Base-by-base conservation (phyloP, 2,329 filamentous ascomycete genomes). In the Phaeophleospora eucalypticola region DNA sequence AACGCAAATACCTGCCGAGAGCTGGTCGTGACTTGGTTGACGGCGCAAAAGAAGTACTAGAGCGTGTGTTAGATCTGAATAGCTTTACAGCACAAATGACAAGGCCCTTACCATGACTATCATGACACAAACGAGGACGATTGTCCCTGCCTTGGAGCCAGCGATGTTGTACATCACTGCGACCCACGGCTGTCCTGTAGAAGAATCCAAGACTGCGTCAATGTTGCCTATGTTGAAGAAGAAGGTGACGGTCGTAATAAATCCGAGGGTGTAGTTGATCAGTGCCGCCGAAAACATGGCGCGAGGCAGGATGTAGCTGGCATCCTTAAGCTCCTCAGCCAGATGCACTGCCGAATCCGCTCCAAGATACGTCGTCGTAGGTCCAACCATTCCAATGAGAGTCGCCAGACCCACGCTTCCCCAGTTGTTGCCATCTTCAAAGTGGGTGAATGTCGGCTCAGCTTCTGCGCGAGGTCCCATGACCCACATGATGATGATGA, bases 341-440 rank as follows among this genome's bases (percentile, higher is more conserved):
- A 71, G 21, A 49, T 71, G 68, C n/a, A 66, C 64, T 2, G 65
- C 61, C 2, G 64, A 63, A 49, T 70, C 66, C 56, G 66, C 41
- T 63, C 68, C 55, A 51, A 71, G 63, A 3, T 65, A 61, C 17
- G 70, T 53, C 19, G 67, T 68, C 37, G 68, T 67, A 3, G 57
- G 58, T 20, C 54, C 56, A n/a, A 62, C 45, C 18, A 63, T 59
- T 33, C 58, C 57, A 27, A 63, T 52, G 29, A 63, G 43, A 8
- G 53, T 57, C 8, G 59, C 57, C 6, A 61, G 50, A 4, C 58
- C 59, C 1, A 50, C 21, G 8, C 35, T 54, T 32, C 56, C 52
- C 60, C 62, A 61, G 14, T 45, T 52, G 21, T 57, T 56, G 17
- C 50, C 48, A 32, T 63, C 55, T 16, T 50, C 33, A 38, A 64